Base-by-base conservation (phyloP, 2,329 filamentous ascomycete genomes). In the Kalmusia sp. region DNA sequence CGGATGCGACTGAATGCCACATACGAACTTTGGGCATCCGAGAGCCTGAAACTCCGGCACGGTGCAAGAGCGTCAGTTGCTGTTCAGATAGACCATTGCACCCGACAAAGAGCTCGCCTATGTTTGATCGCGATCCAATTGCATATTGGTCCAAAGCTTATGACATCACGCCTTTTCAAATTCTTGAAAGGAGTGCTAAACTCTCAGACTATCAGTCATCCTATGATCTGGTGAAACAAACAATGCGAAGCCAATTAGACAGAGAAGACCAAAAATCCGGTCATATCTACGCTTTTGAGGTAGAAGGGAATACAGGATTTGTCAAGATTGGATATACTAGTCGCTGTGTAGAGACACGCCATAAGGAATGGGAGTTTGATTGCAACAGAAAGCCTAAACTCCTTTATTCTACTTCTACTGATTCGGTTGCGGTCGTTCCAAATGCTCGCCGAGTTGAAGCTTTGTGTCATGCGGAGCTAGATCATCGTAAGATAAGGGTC, bases 391-490 rank as follows among this genome's bases (percentile, higher is more conserved):
- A 50, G 35, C 46, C 37, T 17, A 55, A 49, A 35, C 34, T 39
- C 17, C 34, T 58, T 33, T 52, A 55, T 21, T 52, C 51, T 44
- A 37, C 40, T 25, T 15, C 22, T 37, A n/a, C 31, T 41, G 38
- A 46, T 25, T 21, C 38, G 12, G 40, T 35, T 43, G 37, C 33
- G 35, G 33, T 40, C 8, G 25, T 54, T 22, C 54, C 53, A 15
- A 39, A 57, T 35, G 50, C 54, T 27, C 51, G 43, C 31, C 57
- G 57, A 22, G 44, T 59, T 31, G 57, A 59, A 35, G 57, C 57
- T 28, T 45, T 59, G 14, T 57, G 53, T 30, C 57, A 59, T 31
- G 43, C 46, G 21, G 57, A 59, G 51, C 43, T 59, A 9, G 33
- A 54, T 41, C 47, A 57, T 19, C 43, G 47, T n/a, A n/a, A 43